Conservation (phyloP, 2,329 filamentous ascomycete species). For the Dothistroma pini region DNA sequence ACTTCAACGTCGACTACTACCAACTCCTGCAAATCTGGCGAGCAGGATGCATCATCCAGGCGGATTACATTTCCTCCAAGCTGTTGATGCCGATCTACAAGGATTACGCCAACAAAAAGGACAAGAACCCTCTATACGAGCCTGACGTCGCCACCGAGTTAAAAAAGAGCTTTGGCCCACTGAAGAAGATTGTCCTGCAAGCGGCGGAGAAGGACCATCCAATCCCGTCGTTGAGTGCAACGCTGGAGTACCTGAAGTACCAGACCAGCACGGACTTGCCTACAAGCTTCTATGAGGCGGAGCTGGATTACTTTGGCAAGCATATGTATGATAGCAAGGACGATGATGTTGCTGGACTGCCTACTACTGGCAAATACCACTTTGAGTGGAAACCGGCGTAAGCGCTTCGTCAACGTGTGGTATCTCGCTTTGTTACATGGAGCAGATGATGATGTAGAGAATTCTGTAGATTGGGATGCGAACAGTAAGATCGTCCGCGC, state of each 20-base stretch:
- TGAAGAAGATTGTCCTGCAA: slow-evolving; percentile 56
- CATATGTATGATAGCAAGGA: slow-evolving; percentile 62
- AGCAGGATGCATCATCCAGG: slow-evolving; percentile 67
- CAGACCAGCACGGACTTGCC: slow-evolving; percentile 57
- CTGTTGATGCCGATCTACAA: slow-evolving; percentile 51
- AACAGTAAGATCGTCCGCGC: no score
- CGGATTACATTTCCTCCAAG: slow-evolving; percentile 58
- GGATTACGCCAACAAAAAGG: slow-evolving; percentile 30
- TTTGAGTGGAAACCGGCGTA: slow-evolving; percentile 58
- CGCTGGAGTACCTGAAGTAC: slow-evolving; percentile 65
- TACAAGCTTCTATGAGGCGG: slow-evolving; percentile 66
- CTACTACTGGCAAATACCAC: slow-evolving; percentile 57
- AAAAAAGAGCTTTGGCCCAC: slow-evolving; percentile 45
- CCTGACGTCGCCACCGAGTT: slow-evolving; percentile 53
- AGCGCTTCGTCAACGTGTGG: neutral
- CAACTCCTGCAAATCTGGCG: slow-evolving; percentile 62
- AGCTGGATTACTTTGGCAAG: slow-evolving; percentile 67
- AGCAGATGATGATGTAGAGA: neutral
- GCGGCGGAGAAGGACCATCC: slow-evolving; percentile 57
- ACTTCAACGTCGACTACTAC: slow-evolving; percentile 56
- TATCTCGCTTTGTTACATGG: neutral
- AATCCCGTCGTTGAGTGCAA: slow-evolving; percentile 58
- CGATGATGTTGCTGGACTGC: slow-evolving; percentile 48
- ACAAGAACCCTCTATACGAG: slow-evolving; percentile 48
- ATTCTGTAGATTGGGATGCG: neutral